These are phyloP conservation scores for Tylopilus sp. DNA, from an alignment of 768 basidiomycete species.

Conservation along the genomic window DNA sequence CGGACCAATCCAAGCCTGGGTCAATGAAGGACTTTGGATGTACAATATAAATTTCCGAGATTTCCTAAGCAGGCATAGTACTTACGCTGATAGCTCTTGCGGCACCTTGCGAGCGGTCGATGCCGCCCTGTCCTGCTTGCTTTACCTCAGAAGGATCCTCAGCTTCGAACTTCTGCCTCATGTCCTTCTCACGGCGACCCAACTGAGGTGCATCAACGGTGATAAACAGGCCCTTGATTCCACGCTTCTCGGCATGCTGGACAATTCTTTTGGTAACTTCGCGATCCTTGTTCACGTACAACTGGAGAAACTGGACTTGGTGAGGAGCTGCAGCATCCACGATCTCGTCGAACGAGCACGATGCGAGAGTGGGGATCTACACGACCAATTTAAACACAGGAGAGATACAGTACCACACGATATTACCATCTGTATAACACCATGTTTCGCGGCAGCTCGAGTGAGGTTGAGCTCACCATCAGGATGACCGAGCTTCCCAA, in stretches of 20 bases:
- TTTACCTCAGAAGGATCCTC: slow-evolving; percentile 42
- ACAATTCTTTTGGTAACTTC: slow-evolving; percentile 82
- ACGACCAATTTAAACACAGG: neutral
- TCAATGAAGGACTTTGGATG: slow-evolving; percentile 83
- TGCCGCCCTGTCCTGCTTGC: slow-evolving; percentile 47
- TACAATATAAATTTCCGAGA: slow-evolving; percentile 1
- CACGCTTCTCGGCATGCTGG: slow-evolving; percentile 84
- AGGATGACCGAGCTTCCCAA: slow-evolving; percentile 93
- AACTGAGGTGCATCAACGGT: slow-evolving; percentile 98
- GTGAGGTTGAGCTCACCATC: slow-evolving; percentile 93
- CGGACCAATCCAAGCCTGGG: slow-evolving; percentile 77
- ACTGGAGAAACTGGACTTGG: slow-evolving; percentile 84
- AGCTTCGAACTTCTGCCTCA: slow-evolving; percentile 94
- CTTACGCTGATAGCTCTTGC: slow-evolving; percentile 89
- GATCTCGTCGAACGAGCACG: slow-evolving; percentile 94
- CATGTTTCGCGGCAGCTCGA: slow-evolving; percentile 78
- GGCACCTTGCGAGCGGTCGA: slow-evolving; percentile 87
- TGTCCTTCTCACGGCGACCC: slow-evolving; percentile 92
- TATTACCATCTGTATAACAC: slow-evolving; percentile 68
- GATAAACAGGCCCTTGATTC: slow-evolving; percentile 92
- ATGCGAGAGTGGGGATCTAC: slow-evolving; percentile 93
- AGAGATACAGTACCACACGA: neutral
- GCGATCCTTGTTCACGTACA: slow-evolving; percentile 90
- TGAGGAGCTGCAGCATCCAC: slow-evolving; percentile 78
- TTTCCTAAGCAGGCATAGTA: neutral